Conservation (phyloP, 1,284 basidiomycete genomes). For the Boletus subluridellus region DNA sequence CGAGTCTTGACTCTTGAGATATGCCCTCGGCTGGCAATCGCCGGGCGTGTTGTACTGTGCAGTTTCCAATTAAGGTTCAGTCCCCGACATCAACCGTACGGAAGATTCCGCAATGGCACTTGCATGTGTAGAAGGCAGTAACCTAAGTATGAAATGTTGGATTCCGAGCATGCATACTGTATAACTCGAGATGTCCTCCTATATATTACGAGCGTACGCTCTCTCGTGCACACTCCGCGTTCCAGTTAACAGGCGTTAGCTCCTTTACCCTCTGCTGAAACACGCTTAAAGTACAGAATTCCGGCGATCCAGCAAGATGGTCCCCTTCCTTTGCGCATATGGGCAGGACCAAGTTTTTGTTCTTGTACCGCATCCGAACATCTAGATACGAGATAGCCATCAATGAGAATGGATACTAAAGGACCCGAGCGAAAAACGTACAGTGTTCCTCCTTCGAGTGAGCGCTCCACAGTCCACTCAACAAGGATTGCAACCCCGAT, state of each 20-base stretch:
- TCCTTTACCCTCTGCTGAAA: constrained; percentile 62
- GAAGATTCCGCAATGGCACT: not conserved
- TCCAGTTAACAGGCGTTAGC: constrained; percentile 64
- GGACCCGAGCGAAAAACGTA: constrained; percentile 21
- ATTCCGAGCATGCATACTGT: not conserved
- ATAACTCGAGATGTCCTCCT: not conserved
- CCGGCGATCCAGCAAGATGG: constrained; percentile 68
- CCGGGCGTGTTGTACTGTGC: constrained; percentile 27
- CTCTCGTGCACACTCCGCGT: constrained; percentile 50
- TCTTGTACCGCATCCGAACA: constrained; percentile 76
- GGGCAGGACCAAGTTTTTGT: constrained; percentile 63
- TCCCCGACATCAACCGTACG: constrained; percentile 6
- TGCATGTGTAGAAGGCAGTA: not conserved
- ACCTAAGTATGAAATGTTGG: too few species aligned
- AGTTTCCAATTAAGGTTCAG: constrained; percentile 25
- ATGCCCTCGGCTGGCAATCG: constrained; percentile 23
- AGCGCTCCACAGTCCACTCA: constrained; percentile 36
- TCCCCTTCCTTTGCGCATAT: constrained; percentile 64
- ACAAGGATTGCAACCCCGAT: constrained; percentile 36
- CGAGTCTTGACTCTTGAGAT: constrained; percentile 8
- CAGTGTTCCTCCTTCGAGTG: constrained; percentile 42
- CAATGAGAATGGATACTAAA: not conserved
- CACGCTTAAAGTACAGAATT: constrained; percentile 71
- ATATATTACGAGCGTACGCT: constrained; percentile 6
- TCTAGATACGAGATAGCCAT: constrained; percentile 39